Percentiles rank a stretch among this genome's conserved stretches.
These are phyloP conservation scores for Fraxinus nigra DNA, from an alignment of 305 asterid species.

Conservation along the genomic window DNA sequence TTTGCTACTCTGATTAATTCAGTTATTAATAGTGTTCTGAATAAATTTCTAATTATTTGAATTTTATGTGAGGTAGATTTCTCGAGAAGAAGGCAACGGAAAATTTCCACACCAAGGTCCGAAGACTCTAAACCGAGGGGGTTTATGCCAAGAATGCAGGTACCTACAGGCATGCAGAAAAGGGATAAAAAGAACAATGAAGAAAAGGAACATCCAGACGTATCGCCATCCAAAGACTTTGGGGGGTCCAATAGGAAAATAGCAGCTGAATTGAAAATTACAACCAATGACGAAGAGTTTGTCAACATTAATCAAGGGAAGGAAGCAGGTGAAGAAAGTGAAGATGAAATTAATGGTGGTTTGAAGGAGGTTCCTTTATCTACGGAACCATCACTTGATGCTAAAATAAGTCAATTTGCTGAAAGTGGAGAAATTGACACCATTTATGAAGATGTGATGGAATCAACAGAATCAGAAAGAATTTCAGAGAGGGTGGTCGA, in stretches of 20 bases:
- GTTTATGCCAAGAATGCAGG: conserved; percentile 59
- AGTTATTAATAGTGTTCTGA: conserved; percentile 10
- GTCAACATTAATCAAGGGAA: conserved; percentile 23
- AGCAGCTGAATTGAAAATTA: conserved; percentile 31
- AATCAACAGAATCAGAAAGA: conserved; percentile 30
- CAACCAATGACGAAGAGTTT: conserved; percentile 33
- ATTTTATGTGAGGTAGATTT: conserved; percentile 53
- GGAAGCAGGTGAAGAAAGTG: conserved; percentile 37
- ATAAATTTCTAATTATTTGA: conserved; percentile 15
- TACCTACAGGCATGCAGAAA: conserved; percentile 56
- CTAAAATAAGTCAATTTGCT: conserved; percentile 32
- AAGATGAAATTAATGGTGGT: conserved; percentile 26
- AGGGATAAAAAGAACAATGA: conserved; percentile 54
- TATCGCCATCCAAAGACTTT: conserved; percentile 42
- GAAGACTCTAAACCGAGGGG: conserved; percentile 63
- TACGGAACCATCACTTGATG: conserved; percentile 23
- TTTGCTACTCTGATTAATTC: conserved; percentile 40
- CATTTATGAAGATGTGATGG: conserved; percentile 14
- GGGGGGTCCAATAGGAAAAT: conserved; percentile 31
- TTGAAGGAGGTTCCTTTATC: conserved; percentile 33
- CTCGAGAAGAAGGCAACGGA: conserved; percentile 65
- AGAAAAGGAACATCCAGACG: conserved; percentile 41
- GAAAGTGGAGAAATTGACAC: conserved; percentile 40
- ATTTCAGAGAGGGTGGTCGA: conserved; percentile 13
- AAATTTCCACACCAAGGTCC: conserved; percentile 47